Evolutionary conservation across 257 asterid species (phyloP).

Genomic region (Knoxia roxburghii): DNA sequence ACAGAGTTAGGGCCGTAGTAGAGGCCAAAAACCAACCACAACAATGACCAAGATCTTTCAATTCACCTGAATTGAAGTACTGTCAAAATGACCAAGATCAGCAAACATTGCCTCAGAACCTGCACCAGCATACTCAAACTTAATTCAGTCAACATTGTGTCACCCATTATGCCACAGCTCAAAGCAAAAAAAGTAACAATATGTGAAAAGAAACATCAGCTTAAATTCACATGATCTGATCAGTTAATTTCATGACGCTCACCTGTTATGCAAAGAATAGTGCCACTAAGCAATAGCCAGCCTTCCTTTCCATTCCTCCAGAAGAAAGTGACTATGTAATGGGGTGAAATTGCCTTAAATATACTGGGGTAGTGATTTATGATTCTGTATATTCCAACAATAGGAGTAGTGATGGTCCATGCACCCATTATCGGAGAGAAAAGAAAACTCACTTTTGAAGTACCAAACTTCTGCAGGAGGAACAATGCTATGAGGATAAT

Average conservation of each 20-base stretch:
- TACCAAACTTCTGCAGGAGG: constrained; percentile 42
- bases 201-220: not conserved
- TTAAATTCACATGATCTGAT: not conserved
- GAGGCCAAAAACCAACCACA: not conserved
- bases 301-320: constrained; percentile 38
- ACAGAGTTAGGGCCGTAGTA: not conserved
- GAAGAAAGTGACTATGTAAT: constrained; percentile 26
- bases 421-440: constrained; percentile 37
- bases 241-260: not conserved
- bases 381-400: constrained; percentile 34
- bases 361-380: constrained; percentile 30
- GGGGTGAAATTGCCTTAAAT: constrained; percentile 37
- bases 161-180: too few species aligned
- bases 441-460: constrained; percentile 41
- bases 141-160: not conserved
- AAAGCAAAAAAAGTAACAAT: not conserved
- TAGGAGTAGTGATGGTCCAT: constrained; percentile 34
- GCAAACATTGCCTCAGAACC: constrained; percentile 44
- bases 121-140: constrained; percentile 9
- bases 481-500: constrained; percentile 30
- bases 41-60: not conserved
- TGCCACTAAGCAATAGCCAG: constrained; percentile 33
- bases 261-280: constrained; percentile 41
- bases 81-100: constrained; percentile 36
- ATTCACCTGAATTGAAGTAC: constrained; percentile 31